Conservation (phyloP, 1,139 yeast species). For the Taiozyma sp. region DNA sequence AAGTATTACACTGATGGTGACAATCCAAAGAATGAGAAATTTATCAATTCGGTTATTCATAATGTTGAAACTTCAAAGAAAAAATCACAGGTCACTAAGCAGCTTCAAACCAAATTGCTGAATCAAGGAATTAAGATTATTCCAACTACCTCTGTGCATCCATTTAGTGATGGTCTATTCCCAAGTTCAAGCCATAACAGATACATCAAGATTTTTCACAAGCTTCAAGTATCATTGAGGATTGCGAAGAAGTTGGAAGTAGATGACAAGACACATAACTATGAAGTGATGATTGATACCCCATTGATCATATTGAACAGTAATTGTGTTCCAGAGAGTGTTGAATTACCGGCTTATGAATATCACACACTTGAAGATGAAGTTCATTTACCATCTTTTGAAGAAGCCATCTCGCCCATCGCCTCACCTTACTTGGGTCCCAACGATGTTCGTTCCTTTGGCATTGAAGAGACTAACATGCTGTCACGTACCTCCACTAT, state of each 20-base stretch:
- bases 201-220: conserved; percentile 67
- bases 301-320: conserved; percentile 73
- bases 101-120: conserved; percentile 8
- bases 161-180: conserved; percentile 38
- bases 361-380: conserved; percentile 17
- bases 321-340: conserved; percentile 61
- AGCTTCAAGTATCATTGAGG: conserved; percentile 74
- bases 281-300: conserved; percentile 85
- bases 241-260: conserved; percentile 56
- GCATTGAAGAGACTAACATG: conserved; percentile 12
- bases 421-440: conserved; percentile 17
- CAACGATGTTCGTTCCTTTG: conserved; percentile 10
- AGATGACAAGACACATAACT: conserved; percentile 67
- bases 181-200: conserved; percentile 69
- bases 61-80: conserved; percentile 1
- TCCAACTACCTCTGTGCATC: conserved; percentile 17
- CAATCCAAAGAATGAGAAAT: conserved; percentile 6
- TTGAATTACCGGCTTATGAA: conserved; percentile 65
- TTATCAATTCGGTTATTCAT: conserved; percentile 1
- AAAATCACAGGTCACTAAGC: conserved; percentile 8
- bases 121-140: conserved; percentile 13
- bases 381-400: conserved; percentile 50
- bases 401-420: conserved; percentile 44
- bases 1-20: conserved; percentile 9
- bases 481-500: conserved; percentile 19